phyloP scores from a whole-genome alignment of 306 rosid genomes.

The Astragalus glycyphyllos region DNA sequence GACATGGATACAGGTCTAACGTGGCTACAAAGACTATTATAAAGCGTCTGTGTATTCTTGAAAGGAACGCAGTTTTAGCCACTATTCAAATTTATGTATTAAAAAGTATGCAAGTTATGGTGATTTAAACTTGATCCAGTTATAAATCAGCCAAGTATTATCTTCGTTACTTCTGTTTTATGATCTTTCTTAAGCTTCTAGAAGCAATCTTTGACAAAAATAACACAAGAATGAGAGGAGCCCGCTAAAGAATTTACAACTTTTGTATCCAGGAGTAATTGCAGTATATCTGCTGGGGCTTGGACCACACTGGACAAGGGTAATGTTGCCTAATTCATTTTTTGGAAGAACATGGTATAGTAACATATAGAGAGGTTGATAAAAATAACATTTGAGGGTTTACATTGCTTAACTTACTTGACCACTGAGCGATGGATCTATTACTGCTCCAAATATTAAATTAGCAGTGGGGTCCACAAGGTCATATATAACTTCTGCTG shows the following conservation, averaged over 20 bases:
- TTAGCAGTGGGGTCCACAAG: conserved; percentile 99
- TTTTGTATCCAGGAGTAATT: conserved; percentile 26
- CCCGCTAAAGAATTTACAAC: conserved; percentile 26
- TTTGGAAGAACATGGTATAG: conserved; percentile 16
- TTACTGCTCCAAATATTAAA: conserved; percentile 96
- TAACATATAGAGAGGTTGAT: conserved; percentile 14
- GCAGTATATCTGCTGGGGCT: conserved; percentile 27
- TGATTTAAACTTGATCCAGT: conserved; percentile 12
- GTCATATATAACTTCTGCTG: conserved; percentile 99
- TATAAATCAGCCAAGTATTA: neutral
- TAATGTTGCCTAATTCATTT: conserved; percentile 31
- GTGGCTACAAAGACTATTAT: too few species aligned
- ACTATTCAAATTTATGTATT: too few species aligned
- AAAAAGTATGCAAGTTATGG: neutral
- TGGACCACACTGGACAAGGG: conserved; percentile 5
- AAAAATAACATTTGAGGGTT: conserved; percentile 21
- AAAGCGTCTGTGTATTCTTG: too few species aligned
- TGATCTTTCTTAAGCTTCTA: conserved; percentile 15
- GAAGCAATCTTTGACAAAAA: conserved; percentile 11
- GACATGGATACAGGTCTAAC: too few species aligned
- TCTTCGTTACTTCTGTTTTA: neutral
- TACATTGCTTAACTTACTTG: conserved; percentile 70
- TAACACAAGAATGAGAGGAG: conserved; percentile 15
- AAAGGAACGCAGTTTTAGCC: too few species aligned
- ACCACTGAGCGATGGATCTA: conserved; percentile 96